Evolutionary conservation across 1,284 basidiomycete species (phyloP), one percentile per base, ranked within the genome.

Genomic region (Sporisorium iseilematis-ciliati): DNA sequence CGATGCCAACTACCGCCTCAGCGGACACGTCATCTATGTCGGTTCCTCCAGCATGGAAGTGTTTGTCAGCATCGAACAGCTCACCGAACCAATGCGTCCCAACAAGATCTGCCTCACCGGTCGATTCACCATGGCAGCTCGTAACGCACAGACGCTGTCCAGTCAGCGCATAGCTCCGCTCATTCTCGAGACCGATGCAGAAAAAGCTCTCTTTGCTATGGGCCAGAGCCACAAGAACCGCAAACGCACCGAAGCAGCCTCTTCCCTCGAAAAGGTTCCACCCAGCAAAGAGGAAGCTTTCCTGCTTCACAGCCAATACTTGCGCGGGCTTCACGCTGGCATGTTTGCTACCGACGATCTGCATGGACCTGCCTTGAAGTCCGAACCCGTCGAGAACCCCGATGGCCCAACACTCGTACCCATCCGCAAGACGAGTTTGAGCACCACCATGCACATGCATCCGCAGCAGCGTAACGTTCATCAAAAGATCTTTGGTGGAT

Each of bases 21-120:
- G 77, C 63, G 41, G 78, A 65, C 40, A 74, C 67, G 51, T 74
- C 76, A 77, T 81, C 61, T 81, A 66, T 64, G 60, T 66, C 56
- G 84, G 85, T 6, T 74, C 79, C n/a, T 82, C 79, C 23, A 80
- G 80, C 23, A 79, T 86, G 76, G 85, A 86, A 43, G 83, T 86
- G 21, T 85, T 86, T 33, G 78, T 85, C 21, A 80, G 80, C 31
- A 79, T 86, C 50, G 81, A 84, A 50, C 80, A 84, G 26, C 70
- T 86, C 33, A 78, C 79, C 7, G 57, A 72, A 3, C 62, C 53
- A 1, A 46, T 48, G 18, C 48, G 51, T 12, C 60, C 43, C 48
- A 75, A 59, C 42, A 71, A 74, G 67, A 84, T 85, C 40, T 83
- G 83, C 59, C 64, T 86, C n/a, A 78, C 85, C 12, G 86, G 86